Conservation (phyloP, 768 basidiomycete species). For the Hericium rajendrae region DNA sequence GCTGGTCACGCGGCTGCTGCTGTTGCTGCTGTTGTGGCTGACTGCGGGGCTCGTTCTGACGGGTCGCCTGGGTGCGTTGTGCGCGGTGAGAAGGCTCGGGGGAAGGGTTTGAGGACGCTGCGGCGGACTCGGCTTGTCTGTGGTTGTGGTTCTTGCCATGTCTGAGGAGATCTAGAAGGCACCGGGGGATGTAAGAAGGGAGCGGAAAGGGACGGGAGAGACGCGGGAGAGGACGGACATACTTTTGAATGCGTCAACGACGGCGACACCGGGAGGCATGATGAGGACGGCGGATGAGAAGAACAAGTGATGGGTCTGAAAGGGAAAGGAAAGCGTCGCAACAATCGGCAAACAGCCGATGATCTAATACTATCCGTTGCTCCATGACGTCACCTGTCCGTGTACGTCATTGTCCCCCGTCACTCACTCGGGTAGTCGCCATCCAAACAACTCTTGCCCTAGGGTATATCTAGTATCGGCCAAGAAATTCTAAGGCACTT, state of each 20-base stretch:
- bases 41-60: conserved; percentile 8
- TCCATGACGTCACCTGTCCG: conserved; percentile 9
- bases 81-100: background rate
- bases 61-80: conserved; percentile 8
- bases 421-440: too few species aligned
- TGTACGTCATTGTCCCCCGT: background rate
- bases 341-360: too few species aligned
- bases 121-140: background rate
- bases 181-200: conserved; percentile 1
- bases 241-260: conserved; percentile 15
- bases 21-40: conserved; percentile 23
- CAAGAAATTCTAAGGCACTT: too few species aligned
- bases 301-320: too few species aligned
- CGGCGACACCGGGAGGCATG: conserved; percentile 10
- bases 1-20: conserved; percentile 24
- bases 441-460: too few species aligned
- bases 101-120: conserved; percentile 2
- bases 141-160: conserved; percentile 39
- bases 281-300: background rate
- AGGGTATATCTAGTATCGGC: too few species aligned
- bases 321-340: background rate
- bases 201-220: background rate
- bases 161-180: conserved; percentile 37
- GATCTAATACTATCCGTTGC: background rate
- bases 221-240: background rate